These are phyloP conservation scores for Neurospora sp. DNA, from an alignment of 495 filamentous ascomycete species.

Conservation along the genomic window DNA sequence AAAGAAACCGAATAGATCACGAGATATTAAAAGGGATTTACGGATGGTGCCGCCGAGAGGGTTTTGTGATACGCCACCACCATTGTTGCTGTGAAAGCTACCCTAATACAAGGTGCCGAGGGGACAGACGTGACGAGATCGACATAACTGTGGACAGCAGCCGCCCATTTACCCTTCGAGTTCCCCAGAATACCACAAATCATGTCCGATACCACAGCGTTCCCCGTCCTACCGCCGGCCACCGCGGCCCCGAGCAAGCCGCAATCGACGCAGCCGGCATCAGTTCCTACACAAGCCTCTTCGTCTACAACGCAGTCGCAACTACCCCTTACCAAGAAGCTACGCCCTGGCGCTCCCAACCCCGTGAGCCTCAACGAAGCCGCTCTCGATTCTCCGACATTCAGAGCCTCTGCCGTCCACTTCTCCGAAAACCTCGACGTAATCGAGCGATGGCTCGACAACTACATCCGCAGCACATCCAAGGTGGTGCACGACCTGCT, in stretches of 20 bases:
- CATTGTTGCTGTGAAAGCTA: neutral
- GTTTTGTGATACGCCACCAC: neutral
- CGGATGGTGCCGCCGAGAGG: neutral
- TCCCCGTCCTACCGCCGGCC: neutral
- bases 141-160: neutral
- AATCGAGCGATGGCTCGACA: constrained; percentile 89
- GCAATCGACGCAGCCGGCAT: neutral
- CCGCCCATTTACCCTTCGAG: neutral
- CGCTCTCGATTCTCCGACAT: constrained; percentile 89
- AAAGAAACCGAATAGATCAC: neutral
- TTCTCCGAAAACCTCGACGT: constrained; percentile 87
- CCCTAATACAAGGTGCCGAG: neutral
- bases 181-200: neutral
- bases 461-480: constrained; percentile 66
- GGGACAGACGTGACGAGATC: neutral
- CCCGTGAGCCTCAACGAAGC: constrained; percentile 93
- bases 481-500: constrained; percentile 67
- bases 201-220: neutral
- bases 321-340: constrained; percentile 21
- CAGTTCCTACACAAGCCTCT: neutral
- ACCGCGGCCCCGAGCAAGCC: neutral
- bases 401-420: constrained; percentile 78
- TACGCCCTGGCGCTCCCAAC: constrained; percentile 30
- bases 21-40: neutral
- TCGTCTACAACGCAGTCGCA: neutral